Percentiles rank a stretch among this genome's conserved stretches.
These are phyloP conservation scores for Rubus idaeus DNA, from an alignment of 306 rosid species.

Conservation along the genomic window DNA sequence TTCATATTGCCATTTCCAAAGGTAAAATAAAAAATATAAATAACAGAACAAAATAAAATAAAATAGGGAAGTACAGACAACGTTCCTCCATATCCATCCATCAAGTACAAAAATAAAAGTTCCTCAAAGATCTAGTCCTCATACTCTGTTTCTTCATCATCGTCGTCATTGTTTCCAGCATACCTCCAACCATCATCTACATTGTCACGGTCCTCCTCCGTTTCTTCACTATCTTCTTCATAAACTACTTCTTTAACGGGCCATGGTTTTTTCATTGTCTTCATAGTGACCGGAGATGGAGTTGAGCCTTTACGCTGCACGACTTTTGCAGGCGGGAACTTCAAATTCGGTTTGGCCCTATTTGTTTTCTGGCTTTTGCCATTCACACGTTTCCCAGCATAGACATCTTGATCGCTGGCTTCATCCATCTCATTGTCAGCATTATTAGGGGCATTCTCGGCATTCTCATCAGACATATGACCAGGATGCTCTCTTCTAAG, in stretches of 20 bases:
- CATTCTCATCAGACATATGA: constrained; percentile 68
- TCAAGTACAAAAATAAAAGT: background rate
- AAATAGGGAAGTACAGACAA: background rate
- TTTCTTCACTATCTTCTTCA: constrained; percentile 95
- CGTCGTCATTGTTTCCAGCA: constrained; percentile 72
- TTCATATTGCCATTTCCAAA: background rate
- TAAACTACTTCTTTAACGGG: constrained; percentile 57
- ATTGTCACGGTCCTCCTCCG: constrained; percentile 93
- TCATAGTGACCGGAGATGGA: constrained; percentile 47
- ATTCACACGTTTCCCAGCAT: constrained; percentile 56
- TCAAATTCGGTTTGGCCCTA: constrained; percentile 63
- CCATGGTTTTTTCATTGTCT: constrained; percentile 68
- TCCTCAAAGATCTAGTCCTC: constrained; percentile 56
- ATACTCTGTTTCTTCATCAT: constrained; percentile 93
- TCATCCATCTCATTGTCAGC: constrained; percentile 83
- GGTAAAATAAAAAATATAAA: background rate
- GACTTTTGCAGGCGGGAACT: constrained; percentile 66
- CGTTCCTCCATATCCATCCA: background rate
- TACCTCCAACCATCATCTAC: constrained; percentile 93
- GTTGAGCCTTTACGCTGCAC: constrained; percentile 59
- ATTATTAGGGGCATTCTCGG: constrained; percentile 51
- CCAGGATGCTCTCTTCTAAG: constrained; percentile 92
- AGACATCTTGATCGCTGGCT: constrained; percentile 87
- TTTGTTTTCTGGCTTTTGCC: constrained; percentile 72
- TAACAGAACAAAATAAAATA: background rate